Conservation (phyloP, 2,329 filamentous ascomycete genomes). For the Trichoderma simmonsii region DNA sequence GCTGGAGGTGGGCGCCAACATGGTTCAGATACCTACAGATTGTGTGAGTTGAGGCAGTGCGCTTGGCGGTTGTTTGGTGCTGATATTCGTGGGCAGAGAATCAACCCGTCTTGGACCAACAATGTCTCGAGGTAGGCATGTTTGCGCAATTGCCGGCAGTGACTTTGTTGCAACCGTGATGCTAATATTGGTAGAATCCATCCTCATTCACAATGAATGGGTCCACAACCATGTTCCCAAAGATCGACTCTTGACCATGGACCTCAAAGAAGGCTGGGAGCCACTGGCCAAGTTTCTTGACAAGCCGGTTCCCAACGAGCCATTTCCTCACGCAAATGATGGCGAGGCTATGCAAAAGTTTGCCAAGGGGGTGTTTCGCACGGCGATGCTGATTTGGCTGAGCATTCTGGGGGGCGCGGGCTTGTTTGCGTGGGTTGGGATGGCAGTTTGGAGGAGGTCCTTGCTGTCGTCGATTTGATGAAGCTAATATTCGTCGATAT, state of each 20-base stretch:
- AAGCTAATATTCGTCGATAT: not conserved
- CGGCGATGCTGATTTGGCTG: not conserved
- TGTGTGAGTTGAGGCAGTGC: not conserved
- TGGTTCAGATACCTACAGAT: not conserved
- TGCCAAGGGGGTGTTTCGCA: not conserved
- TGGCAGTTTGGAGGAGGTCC: not conserved
- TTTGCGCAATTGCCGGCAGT: not conserved
- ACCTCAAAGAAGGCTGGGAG: constrained; percentile 27
- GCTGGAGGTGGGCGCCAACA: constrained; percentile 17
- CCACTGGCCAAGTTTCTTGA: constrained; percentile 29
- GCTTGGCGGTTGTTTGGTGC: not conserved
- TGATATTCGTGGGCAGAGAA: not conserved
- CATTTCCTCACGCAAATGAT: constrained; percentile 30
- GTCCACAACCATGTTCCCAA: not conserved
- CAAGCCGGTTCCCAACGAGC: constrained; percentile 26
- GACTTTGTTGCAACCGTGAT: not conserved
- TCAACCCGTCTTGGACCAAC: not conserved
- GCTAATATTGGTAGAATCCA: not conserved
- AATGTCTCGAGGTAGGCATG: not conserved
- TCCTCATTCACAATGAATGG: constrained; percentile 10
- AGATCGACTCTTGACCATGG: constrained; percentile 15
- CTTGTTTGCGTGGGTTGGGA: not conserved
- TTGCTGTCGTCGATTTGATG: not conserved
- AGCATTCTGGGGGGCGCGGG: not conserved
- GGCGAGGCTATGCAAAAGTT: constrained; percentile 19